Evolutionary conservation across 2,329 filamentous ascomycete species (phyloP).

Genomic region (Immersiporthe knoxdaviesiana): DNA sequence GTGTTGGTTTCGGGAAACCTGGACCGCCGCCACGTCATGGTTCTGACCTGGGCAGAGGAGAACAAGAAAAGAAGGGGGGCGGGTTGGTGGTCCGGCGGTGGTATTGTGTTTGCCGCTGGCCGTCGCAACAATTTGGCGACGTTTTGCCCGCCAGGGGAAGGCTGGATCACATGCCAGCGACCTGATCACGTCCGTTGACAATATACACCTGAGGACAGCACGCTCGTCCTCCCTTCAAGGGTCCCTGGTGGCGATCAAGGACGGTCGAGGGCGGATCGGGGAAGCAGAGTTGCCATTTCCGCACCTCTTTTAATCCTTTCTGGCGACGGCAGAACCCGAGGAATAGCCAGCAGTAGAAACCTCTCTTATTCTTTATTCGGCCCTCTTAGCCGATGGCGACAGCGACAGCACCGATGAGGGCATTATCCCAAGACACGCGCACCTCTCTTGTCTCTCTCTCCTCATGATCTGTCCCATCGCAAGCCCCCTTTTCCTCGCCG

Average conservation of each 20-base stretch:
- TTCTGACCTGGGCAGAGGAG: not conserved
- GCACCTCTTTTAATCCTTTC: not conserved
- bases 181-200: not conserved
- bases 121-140: not conserved
- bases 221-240: not conserved
- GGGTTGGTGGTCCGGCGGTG: not conserved
- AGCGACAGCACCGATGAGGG: not conserved
- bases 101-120: not conserved
- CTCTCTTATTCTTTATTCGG: not conserved
- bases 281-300: conserved; percentile 4
- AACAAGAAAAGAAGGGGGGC: not conserved
- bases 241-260: conserved; percentile 1
- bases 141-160: not conserved
- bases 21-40: not conserved
- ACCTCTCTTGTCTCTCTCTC: not conserved
- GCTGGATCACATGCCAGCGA: not conserved
- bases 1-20: conserved; percentile 13
- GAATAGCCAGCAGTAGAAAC: not conserved
- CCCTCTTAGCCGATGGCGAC: not conserved
- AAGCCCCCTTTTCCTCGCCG: not conserved
- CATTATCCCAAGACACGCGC: not conserved
- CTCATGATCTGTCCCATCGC: not conserved
- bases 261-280: conserved; percentile 2
- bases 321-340: not conserved
- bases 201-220: not conserved